These are phyloP conservation scores for Leptodontidium sp. DNA, from an alignment of 2,329 filamentous ascomycete genomes.

Conservation along the genomic window DNA sequence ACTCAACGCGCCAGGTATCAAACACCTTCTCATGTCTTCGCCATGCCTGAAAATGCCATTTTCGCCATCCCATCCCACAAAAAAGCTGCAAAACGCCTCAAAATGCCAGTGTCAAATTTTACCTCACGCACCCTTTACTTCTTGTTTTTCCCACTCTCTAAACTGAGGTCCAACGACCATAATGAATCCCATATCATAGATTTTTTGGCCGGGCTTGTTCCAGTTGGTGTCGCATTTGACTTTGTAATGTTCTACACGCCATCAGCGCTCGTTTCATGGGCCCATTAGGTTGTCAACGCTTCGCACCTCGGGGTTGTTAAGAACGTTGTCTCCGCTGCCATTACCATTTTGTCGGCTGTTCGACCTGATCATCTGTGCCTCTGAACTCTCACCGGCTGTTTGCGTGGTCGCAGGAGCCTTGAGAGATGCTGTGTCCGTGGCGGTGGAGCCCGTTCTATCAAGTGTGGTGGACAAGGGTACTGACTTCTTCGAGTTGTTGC, in stretches of 20 bases:
- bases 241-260: conserved; percentile 35
- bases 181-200: conserved; percentile 69
- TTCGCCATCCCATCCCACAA: background rate
- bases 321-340: conserved; percentile 27
- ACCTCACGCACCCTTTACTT: conserved; percentile 19
- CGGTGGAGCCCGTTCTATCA: conserved; percentile 37
- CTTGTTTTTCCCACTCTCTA: conserved; percentile 53
- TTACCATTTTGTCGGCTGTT: conserved; percentile 32
- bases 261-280: conserved; percentile 42
- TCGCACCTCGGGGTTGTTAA: conserved; percentile 41
- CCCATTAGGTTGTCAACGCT: conserved; percentile 44
- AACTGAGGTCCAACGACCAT: conserved; percentile 67
- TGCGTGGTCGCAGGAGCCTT: conserved; percentile 37
- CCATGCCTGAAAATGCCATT: background rate
- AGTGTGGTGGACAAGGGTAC: conserved; percentile 51
- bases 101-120: background rate
- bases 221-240: conserved; percentile 28
- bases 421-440: conserved; percentile 39
- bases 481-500: conserved; percentile 83
- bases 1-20: background rate
- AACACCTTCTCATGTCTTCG: conserved; percentile 4
- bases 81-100: conserved; percentile 17
- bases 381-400: conserved; percentile 35
- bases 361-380: conserved; percentile 35
- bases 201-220: conserved; percentile 51